Evolutionary conservation across 2,329 filamentous ascomycete genomes (phyloP), one percentile per base, ranked within the genome.

Genomic region (Pyrenochaeta sp.): DNA sequence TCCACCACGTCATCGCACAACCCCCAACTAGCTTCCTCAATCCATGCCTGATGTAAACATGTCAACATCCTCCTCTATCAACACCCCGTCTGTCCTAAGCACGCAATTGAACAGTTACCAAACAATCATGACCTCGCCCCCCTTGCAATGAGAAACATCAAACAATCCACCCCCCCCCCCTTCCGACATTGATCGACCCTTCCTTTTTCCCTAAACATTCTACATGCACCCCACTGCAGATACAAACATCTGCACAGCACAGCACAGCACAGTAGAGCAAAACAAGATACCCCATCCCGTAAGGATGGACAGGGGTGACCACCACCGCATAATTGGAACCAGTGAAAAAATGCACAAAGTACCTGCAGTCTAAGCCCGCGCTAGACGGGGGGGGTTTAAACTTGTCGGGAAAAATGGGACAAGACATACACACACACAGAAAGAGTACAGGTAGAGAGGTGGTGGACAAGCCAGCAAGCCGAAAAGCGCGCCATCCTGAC

Each of bases 401-500:
- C n/a, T n/a, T n/a, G n/a, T n/a, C n/a, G n/a, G n/a, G n/a, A n/a
- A n/a, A n/a, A n/a, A n/a, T n/a, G n/a, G n/a, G n/a, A n/a, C n/a
- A n/a, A n/a, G n/a, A n/a, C n/a, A n/a, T n/a, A n/a, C n/a, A n/a
- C n/a, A n/a, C n/a, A n/a, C n/a, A n/a, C n/a, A n/a, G n/a, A n/a
- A n/a, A n/a, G n/a, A n/a, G n/a, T n/a, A n/a, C n/a, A n/a, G n/a
- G n/a, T n/a, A n/a, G n/a, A n/a, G n/a, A n/a, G n/a, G n/a, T n/a
- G n/a, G n/a, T n/a, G n/a, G n/a, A n/a, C n/a, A n/a, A n/a, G n/a
- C n/a, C n/a, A n/a, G n/a, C n/a, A n/a, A n/a, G n/a, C n/a, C n/a
- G n/a, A n/a, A n/a, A n/a, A n/a, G n/a, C 23, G 21, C 45, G 41
- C 48, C 32, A 41, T 32, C 21, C 33, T 51, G 48, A 51, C 48